phyloP scores from a whole-genome alignment of 305 asterid genomes.

The Plantago coronopus region DNA sequence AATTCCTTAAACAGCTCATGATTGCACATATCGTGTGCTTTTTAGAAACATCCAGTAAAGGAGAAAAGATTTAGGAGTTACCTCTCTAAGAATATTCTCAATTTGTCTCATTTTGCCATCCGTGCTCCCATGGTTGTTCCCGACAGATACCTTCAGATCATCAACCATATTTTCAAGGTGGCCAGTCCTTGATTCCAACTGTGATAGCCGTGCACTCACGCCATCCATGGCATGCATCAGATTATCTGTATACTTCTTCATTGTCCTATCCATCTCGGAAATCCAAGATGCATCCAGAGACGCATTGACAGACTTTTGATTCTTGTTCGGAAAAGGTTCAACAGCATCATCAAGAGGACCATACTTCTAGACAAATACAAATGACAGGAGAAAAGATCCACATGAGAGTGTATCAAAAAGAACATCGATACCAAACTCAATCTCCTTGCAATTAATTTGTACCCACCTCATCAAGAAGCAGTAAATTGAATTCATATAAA shows the following conservation, averaged over 20 bases:
- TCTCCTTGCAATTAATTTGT: background rate
- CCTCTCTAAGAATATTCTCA: constrained; percentile 84
- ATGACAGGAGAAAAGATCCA: constrained; percentile 5
- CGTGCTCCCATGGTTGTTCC: constrained; percentile 56
- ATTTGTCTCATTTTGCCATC: constrained; percentile 75
- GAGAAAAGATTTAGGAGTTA: constrained; percentile 24
- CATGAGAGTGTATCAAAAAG: constrained; percentile 1
- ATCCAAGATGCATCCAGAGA: constrained; percentile 40
- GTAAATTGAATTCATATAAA: background rate
- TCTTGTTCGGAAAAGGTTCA: constrained; percentile 37
- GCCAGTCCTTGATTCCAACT: constrained; percentile 75
- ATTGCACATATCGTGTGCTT: too few species aligned
- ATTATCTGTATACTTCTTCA: constrained; percentile 77
- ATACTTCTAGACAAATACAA: constrained; percentile 31
- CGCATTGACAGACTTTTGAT: constrained; percentile 27
- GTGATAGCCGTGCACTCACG: constrained; percentile 71
- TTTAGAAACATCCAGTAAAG: constrained; percentile 8
- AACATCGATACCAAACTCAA: background rate
- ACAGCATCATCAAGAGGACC: constrained; percentile 38
- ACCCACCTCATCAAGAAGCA: background rate
- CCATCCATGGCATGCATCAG: constrained; percentile 71
- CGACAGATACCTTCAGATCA: constrained; percentile 71
- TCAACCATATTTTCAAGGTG: constrained; percentile 74
- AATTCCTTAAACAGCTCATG: too few species aligned
- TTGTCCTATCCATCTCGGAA: constrained; percentile 71